Evolutionary conservation across 1,139 yeast species (phyloP).

Genomic region (Zygosaccharomyces sapae): DNA sequence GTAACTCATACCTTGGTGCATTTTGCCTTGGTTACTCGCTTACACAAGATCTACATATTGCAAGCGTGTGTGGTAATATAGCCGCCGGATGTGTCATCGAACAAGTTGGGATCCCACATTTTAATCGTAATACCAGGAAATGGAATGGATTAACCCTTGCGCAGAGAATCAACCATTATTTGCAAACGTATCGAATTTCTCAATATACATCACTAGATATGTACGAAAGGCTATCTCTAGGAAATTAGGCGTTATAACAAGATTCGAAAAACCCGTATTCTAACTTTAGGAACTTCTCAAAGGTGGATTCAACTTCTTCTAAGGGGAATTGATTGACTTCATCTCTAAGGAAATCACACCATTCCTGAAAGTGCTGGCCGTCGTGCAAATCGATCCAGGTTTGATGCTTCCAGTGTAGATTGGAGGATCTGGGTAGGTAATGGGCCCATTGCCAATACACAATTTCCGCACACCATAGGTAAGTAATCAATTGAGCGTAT

Average conservation of each 20-base stretch:
- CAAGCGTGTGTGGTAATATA: constrained; percentile 65
- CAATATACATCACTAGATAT: constrained; percentile 11
- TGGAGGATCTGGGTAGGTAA: constrained; percentile 28
- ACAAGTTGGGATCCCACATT: constrained; percentile 64
- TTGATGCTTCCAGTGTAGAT: constrained; percentile 44
- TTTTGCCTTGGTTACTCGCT: constrained; percentile 58
- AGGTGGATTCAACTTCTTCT: constrained; percentile 37
- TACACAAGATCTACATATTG: constrained; percentile 50
- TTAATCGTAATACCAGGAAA: constrained; percentile 32
- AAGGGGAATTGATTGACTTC: constrained; percentile 44
- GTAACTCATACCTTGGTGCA: constrained; percentile 84
- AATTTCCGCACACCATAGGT: constrained; percentile 47
- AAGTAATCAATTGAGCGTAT: constrained; percentile 46
- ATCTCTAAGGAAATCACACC: constrained; percentile 45
- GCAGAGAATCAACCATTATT: constrained; percentile 25
- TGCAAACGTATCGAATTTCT: constrained; percentile 10
- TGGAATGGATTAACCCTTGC: constrained; percentile 54
- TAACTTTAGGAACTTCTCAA: constrained; percentile 38
- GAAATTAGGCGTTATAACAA: constrained; percentile 39
- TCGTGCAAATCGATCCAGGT: constrained; percentile 52
- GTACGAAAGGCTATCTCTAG: constrained; percentile 9
- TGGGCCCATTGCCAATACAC: constrained; percentile 54
- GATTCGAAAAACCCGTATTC: constrained; percentile 48
- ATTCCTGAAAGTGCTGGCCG: constrained; percentile 44
- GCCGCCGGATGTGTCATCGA: constrained; percentile 81